These are phyloP conservation scores for Colletotrichum coccodes DNA, from an alignment of 2,329 filamentous ascomycete species.

Conservation along the genomic window DNA sequence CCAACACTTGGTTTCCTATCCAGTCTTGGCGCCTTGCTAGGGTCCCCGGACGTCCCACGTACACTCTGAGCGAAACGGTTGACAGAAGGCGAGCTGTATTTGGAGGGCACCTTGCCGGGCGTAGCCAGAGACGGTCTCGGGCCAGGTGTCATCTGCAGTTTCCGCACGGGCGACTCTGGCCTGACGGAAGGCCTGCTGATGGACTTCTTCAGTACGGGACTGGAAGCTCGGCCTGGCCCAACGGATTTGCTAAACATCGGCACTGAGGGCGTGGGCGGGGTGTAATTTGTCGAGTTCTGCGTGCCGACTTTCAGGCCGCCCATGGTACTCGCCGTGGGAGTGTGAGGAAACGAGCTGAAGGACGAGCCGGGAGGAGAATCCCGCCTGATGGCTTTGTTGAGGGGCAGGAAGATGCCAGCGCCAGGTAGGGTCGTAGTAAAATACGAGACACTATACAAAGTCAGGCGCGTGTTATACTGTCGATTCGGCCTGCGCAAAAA, in stretches of 20 bases:
- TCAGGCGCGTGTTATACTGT: conserved; percentile 18
- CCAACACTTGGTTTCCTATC: conserved; percentile 63
- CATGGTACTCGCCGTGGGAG: conserved; percentile 74
- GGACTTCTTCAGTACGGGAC: conserved; percentile 76
- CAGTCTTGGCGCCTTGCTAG: conserved; percentile 63
- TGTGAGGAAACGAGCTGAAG: conserved; percentile 67
- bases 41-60: conserved; percentile 69
- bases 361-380: conserved; percentile 63
- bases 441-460: conserved; percentile 69
- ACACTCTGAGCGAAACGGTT: conserved; percentile 73
- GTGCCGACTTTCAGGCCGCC: conserved; percentile 62
- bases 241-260: conserved; percentile 91
- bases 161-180: conserved; percentile 86
- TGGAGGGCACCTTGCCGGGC: conserved; percentile 60
- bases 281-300: conserved; percentile 69
- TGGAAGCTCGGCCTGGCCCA: conserved; percentile 75
- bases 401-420: conserved; percentile 92
- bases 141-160: conserved; percentile 70
- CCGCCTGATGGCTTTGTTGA: conserved; percentile 81
- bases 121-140: conserved; percentile 67
- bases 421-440: conserved; percentile 83
- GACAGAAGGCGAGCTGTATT: conserved; percentile 72
- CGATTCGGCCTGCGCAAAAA: conserved; percentile 23
- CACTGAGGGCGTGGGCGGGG: conserved; percentile 72
- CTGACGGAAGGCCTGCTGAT: conserved; percentile 77